Evolutionary conservation across 106 monocot species (phyloP).

Genomic region (Acanthochlamys bracteata): DNA sequence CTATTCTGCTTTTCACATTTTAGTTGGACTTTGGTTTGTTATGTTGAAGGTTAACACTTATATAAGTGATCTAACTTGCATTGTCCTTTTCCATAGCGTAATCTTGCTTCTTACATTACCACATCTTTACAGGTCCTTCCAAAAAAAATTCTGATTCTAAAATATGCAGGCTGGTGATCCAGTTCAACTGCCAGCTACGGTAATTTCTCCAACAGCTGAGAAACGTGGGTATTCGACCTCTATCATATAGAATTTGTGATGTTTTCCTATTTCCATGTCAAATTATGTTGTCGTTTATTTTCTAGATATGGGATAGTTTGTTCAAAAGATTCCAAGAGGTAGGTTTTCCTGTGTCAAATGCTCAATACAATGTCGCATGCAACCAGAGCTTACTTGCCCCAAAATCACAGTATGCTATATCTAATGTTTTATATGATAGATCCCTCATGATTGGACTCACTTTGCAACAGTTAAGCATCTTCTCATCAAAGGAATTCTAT

Average conservation of each 20-base stretch:
- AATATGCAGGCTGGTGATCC: slow-evolving; percentile 83
- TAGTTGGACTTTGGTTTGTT: too few species aligned
- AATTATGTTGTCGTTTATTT: slow-evolving; percentile 5
- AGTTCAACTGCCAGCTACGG: slow-evolving; percentile 94
- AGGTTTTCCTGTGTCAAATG: slow-evolving; percentile 94
- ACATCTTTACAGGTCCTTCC: too few species aligned
- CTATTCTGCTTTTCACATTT: too few species aligned
- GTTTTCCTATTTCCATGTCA: background rate
- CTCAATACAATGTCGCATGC: slow-evolving; percentile 98
- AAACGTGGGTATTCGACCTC: slow-evolving; percentile 54
- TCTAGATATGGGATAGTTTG: slow-evolving; percentile 84
- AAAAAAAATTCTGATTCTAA: background rate
- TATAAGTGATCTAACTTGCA: too few species aligned
- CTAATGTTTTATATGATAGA: background rate
- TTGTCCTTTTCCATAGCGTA: background rate
- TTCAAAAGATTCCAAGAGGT: slow-evolving; percentile 95
- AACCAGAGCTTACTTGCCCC: slow-evolving; percentile 65
- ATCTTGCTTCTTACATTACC: background rate
- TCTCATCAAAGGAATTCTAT: slow-evolving; percentile 94
- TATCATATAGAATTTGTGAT: background rate
- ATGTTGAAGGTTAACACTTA: too few species aligned
- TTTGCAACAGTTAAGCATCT: slow-evolving; percentile 69
- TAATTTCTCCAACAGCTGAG: slow-evolving; percentile 82
- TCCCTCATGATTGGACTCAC: background rate
- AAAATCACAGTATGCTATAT: background rate